Evolutionary conservation across 768 basidiomycete genomes (phyloP), one percentile per base, ranked within the genome.

Genomic region (Xerocomellus chrysenteron): DNA sequence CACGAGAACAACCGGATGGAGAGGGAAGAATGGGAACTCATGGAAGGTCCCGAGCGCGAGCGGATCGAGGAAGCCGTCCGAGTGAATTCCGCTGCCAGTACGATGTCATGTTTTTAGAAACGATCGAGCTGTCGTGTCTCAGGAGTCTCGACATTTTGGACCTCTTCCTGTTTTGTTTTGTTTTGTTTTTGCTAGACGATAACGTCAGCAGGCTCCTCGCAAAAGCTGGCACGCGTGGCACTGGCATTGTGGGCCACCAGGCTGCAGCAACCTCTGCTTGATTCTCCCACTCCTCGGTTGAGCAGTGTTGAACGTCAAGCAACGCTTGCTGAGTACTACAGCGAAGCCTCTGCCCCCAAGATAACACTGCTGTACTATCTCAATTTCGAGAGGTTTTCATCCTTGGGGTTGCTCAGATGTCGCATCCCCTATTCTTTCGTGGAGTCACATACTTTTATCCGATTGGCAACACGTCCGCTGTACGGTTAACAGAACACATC

Each of bases 401-500:
- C 30, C 32, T 24, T 51, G 19, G 36, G 43, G 17, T 40, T 26
- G 10, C 17, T 43, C 44, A 65, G 54, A 68, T 66, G 65, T 68
- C 65, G 0, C 65, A 66, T 50, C 66, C 65, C n/a, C 53, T 66
- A 6, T 57, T 66, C 37, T 66, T 62, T 45, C 66, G 50, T 24
- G 65, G 65, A 30, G 10, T 80, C 4, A 67, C 67, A 3, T 81
- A 76, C 55, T 86, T 83, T 70, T 85, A 85, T 65, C 78, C 83
- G 2, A 70, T 83, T 14, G 84, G 85, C 35, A 85, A 85, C 62
- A 85, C 84, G 0, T 74, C 82, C 5, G 78, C 85, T 5, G 68
- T 80, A 5, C 78, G 72, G 44, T 68, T 86, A 14, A 79, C 80
- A 4, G 70, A 78, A 51, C 73, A 77, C 40, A 64, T 86, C 6